Conservation (phyloP, 768 basidiomycete species). For the Leccinum rimulosum region DNA sequence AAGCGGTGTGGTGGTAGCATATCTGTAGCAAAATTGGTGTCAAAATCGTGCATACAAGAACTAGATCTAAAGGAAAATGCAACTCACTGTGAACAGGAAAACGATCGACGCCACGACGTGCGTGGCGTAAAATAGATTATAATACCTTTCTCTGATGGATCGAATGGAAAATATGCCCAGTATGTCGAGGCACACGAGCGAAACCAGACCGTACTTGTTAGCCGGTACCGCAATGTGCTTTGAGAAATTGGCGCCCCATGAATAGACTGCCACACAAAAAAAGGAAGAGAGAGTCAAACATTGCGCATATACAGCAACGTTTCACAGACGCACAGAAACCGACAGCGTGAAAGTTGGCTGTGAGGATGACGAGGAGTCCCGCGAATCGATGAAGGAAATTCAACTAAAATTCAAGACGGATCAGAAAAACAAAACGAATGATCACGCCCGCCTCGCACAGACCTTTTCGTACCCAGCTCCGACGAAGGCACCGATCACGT, state of each 20-base stretch:
- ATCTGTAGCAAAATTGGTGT: conserved; percentile 22
- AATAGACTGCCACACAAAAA: conserved; percentile 45
- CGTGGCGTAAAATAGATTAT: conserved; percentile 62
- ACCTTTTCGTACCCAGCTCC: conserved; percentile 72
- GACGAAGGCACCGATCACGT: conserved; percentile 51
- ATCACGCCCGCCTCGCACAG: background rate
- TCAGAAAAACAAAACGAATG: background rate
- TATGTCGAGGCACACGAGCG: conserved; percentile 48
- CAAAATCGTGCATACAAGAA: background rate
- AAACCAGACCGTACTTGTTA: conserved; percentile 50
- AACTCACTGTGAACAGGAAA: conserved; percentile 56
- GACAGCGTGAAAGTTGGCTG: conserved; percentile 56
- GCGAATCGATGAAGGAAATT: conserved; percentile 75
- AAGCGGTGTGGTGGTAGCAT: conserved; percentile 51
- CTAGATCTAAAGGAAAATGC: background rate
- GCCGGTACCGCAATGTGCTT: conserved; percentile 33
- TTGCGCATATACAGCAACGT: background rate
- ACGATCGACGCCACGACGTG: conserved; percentile 58
- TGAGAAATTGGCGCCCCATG: conserved; percentile 50
- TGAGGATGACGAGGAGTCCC: conserved; percentile 54
- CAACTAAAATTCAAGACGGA: conserved; percentile 40
- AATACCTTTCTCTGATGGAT: conserved; percentile 53
- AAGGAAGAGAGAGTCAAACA: background rate
- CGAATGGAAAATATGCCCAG: conserved; percentile 62
- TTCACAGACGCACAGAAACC: conserved; percentile 47